Base-by-base conservation (phyloP, 148 eudicot species). In the Suaeda aralocaspica region DNA sequence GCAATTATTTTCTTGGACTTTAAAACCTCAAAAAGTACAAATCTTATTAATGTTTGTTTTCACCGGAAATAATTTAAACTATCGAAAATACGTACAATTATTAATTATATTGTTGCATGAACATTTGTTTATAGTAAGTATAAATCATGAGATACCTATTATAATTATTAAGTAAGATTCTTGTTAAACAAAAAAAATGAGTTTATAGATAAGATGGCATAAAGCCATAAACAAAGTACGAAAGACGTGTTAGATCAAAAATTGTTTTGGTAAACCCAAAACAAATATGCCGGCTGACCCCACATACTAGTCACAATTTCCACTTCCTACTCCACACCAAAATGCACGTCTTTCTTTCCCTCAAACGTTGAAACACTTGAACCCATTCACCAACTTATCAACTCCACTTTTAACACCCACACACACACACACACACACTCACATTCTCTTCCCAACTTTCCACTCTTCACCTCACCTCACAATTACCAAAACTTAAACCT, bases 301-400 rank as follows among this genome's bases (percentile, higher is more conserved):
- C 75, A 66, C 80, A 21, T 14, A 49, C 49, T 46, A 51, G 16
- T 33, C n/a, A 45, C 70, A 66, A 66, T 36, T 36, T 36, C 41
- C 41, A 36, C 41, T 36, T 33, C 77, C 72, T 67, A 67, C 65
- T 49, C 71, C 67, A 51, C 34, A 67, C 72, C 80, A 59, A 71
- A 59, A 59, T 24, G 24, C 80, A 71, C 76, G 67, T 71, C 71
- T 34, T 57, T 11, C 62, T 18, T 71, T 39, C 25, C 29, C 53
- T 69, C 63, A 12, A 33, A 60, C 46, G 18, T 39, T 62, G 29
- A 62, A 39, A n/a, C n/a, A n/a, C n/a, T n/a, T n/a, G n/a, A n/a
- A n/a, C n/a, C n/a, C n/a, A n/a, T n/a, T n/a, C 66, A 36, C 44
- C 24, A 56, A 49, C n/a, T 49, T 19, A 49, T 66, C 79, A 48